Percentiles rank a stretch among this genome's conserved stretches.
Evolutionary conservation across 192 early-diverging fungal species (phyloP).

Genomic region (Entomortierella beljakovae): DNA sequence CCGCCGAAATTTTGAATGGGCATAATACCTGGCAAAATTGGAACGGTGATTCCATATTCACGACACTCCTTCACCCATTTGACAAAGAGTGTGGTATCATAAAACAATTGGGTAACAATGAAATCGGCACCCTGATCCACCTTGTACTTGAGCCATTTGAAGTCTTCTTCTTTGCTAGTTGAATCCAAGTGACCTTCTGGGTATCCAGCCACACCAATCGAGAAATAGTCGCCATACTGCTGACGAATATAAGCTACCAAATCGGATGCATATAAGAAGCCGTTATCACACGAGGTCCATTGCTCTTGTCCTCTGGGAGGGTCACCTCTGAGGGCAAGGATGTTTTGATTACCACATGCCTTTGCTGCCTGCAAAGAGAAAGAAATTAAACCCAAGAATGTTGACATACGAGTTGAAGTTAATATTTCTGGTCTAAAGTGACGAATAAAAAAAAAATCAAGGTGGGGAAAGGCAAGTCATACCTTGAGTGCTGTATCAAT

Average conservation of each 20-base stretch:
- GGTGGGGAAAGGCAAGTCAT: not conserved
- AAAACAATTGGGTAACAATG: constrained; percentile 96
- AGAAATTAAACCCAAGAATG: not conserved
- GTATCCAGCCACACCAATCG: constrained; percentile 98
- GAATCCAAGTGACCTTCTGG: constrained; percentile 94
- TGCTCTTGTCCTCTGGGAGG: constrained; percentile 84
- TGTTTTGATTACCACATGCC: constrained; percentile 89
- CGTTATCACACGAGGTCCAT: constrained; percentile 82
- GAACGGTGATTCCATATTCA: constrained; percentile 75
- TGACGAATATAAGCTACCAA: constrained; percentile 91
- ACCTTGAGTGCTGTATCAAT: constrained; percentile 85
- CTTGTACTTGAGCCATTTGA: constrained; percentile 86
- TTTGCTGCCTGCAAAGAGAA: constrained; percentile 72
- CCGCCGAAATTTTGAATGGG: constrained; percentile 94
- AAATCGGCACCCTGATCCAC: constrained; percentile 94
- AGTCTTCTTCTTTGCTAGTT: constrained; percentile 77
- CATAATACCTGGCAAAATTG: constrained; percentile 94
- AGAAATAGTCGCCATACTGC: constrained; percentile 92
- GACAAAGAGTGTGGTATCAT: constrained; percentile 84
- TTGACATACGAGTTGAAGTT: not conserved
- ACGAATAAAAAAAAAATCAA: constrained; percentile 1
- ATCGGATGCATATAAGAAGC: constrained; percentile 87
- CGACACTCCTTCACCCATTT: constrained; percentile 83
- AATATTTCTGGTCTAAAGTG: not conserved
- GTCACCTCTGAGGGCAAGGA: constrained; percentile 96